Conservation (phyloP, 106 monocot species). For the Agapanthus africanus region DNA sequence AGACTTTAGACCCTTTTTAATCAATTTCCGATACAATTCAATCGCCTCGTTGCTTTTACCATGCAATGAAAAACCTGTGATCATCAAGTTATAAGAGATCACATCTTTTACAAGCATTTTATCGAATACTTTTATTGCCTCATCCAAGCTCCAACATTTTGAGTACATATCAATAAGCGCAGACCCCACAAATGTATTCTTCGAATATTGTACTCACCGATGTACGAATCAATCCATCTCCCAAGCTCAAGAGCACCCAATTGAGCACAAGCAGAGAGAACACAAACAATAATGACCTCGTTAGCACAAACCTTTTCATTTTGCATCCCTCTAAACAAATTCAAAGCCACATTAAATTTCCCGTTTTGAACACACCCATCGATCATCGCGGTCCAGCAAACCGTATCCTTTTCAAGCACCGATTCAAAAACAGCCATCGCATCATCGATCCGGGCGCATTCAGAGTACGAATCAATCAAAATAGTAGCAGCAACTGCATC, state of each 20-base stretch:
- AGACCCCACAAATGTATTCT: conserved; percentile 23
- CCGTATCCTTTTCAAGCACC: conserved; percentile 30
- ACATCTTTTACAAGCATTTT: conserved; percentile 23
- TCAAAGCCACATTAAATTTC: conserved; percentile 24
- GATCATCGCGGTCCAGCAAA: conserved; percentile 60
- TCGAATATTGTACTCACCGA: conserved; percentile 14
- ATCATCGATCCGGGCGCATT: conserved; percentile 19
- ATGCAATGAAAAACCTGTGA: conserved; percentile 34
- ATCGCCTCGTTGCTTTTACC: conserved; percentile 36
- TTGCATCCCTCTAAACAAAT: conserved; percentile 50
- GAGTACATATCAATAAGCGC: conserved; percentile 52
- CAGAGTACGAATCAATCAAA: conserved; percentile 29
- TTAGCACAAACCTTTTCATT: conserved; percentile 30
- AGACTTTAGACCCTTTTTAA: conserved; percentile 16
- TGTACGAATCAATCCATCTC: conserved; percentile 52
- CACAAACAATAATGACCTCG: conserved; percentile 49
- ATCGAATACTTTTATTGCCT: conserved; percentile 28
- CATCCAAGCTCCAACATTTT: conserved; percentile 38
- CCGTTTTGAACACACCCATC: conserved; percentile 36
- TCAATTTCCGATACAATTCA: conserved; percentile 24
- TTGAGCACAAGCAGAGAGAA: conserved; percentile 49
- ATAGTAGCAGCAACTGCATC: conserved; percentile 47
- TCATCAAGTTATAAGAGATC: conserved; percentile 49
- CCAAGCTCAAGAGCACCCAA: conserved; percentile 53
- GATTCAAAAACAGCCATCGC: conserved; percentile 21